Evolutionary conservation across 2,329 filamentous ascomycete species (phyloP).

Genomic region (Xylaria sp.): DNA sequence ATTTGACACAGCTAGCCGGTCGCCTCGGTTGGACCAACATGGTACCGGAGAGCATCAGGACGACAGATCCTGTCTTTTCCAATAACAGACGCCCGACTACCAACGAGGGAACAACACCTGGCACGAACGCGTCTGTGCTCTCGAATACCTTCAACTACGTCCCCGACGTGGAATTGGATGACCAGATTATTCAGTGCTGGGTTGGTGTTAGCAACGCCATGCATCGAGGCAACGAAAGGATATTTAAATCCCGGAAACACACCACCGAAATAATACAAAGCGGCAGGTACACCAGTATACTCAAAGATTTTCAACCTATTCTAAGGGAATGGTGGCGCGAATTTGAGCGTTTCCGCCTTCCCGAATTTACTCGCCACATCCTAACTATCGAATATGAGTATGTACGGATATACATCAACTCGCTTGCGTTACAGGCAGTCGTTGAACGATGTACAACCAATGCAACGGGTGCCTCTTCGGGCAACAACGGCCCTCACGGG

Average conservation of each 20-base stretch:
- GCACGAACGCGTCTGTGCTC: constrained; percentile 66
- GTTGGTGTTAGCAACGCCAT: constrained; percentile 92
- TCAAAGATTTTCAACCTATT: constrained; percentile 84
- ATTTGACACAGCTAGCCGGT: constrained; percentile 92
- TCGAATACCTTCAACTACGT: constrained; percentile 73
- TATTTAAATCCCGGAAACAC: constrained; percentile 88
- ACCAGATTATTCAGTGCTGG: constrained; percentile 87
- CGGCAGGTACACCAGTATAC: constrained; percentile 82
- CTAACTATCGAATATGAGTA: constrained; percentile 96
- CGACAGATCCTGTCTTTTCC: constrained; percentile 66
- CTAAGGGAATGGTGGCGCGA: constrained; percentile 82
- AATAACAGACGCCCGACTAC: constrained; percentile 62
- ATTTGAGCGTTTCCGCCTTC: constrained; percentile 80
- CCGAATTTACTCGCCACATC: constrained; percentile 76
- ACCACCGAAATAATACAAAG: constrained; percentile 90
- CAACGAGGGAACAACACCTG: constrained; percentile 68
- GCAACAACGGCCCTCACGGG: constrained; percentile 52
- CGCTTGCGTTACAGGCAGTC: constrained; percentile 90
- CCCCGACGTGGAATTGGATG: constrained; percentile 73
- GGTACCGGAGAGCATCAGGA: constrained; percentile 77
- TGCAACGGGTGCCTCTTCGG: constrained; percentile 57
- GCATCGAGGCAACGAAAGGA: constrained; percentile 86
- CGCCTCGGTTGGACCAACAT: constrained; percentile 93
- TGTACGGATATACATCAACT: constrained; percentile 93
- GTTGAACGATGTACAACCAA: constrained; percentile 91